These are phyloP conservation scores for Umbelopsis isabellina DNA, from an alignment of 192 early-diverging fungal species.

Conservation along the genomic window DNA sequence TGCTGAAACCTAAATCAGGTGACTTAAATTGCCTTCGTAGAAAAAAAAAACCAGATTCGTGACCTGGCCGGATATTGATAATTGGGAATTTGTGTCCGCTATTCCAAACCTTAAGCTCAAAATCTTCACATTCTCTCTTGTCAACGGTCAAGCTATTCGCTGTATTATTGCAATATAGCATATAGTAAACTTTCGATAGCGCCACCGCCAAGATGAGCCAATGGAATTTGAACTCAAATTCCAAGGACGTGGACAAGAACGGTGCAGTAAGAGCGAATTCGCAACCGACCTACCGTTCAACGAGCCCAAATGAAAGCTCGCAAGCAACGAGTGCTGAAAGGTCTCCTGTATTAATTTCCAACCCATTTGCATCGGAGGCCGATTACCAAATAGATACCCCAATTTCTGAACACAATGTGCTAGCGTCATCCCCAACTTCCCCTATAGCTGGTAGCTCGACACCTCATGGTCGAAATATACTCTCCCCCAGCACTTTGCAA, in stretches of 20 bases:
- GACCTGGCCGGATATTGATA: neutral
- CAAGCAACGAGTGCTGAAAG: neutral
- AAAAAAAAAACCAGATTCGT: neutral
- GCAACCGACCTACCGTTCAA: neutral
- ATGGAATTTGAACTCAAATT: conserved; percentile 18
- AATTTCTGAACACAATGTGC: neutral
- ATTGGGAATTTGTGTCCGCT: neutral
- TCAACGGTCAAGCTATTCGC: neutral
- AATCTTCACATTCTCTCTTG: neutral
- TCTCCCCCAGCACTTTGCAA: neutral
- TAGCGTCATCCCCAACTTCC: neutral
- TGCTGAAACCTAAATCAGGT: neutral
- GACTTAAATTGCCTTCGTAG: neutral
- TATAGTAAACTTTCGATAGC: neutral
- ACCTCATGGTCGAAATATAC: neutral
- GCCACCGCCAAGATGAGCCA: conserved; percentile 15
- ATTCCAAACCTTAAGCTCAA: too few relatives aligned
- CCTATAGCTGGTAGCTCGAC: neutral
- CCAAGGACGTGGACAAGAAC: conserved; percentile 11
- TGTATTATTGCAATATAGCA: conserved; percentile 9
- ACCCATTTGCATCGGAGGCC: conserved; percentile 10
- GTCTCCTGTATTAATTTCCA: neutral
- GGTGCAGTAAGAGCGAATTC: neutral
- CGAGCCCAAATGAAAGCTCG: neutral
- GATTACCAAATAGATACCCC: conserved; percentile 7